A percentile compares a stretch with the other conserved stretches of the same genome.
These are phyloP conservation scores for Termitomyces sp. DNA, from an alignment of 768 basidiomycete species.

Conservation along the genomic window DNA sequence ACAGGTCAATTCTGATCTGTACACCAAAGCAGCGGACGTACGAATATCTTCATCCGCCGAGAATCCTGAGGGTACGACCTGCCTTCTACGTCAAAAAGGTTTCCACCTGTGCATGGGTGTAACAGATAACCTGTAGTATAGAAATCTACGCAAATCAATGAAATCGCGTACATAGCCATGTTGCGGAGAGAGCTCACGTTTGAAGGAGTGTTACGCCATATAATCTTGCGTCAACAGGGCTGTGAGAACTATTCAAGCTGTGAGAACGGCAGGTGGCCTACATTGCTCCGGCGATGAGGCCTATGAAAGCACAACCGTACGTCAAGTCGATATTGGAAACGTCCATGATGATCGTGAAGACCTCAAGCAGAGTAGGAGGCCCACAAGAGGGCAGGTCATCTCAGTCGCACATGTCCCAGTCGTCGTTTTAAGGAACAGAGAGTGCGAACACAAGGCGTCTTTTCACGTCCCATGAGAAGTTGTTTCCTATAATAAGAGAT, in stretches of 20 bases:
- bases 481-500: not conserved
- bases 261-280: slow-evolving; percentile 18
- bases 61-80: slow-evolving; percentile 43
- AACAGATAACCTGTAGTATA: slow-evolving; percentile 39
- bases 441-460: not conserved
- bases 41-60: slow-evolving; percentile 37
- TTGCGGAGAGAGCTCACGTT: slow-evolving; percentile 27
- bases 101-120: not conserved
- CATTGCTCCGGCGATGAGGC: slow-evolving; percentile 43
- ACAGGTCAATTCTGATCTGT: no score
- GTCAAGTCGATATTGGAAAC: slow-evolving; percentile 29
- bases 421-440: slow-evolving; percentile 5
- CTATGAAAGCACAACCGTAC: slow-evolving; percentile 46
- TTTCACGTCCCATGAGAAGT: slow-evolving; percentile 1
- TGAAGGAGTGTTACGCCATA: slow-evolving; percentile 49
- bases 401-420: not conserved
- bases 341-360: slow-evolving; percentile 12
- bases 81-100: not conserved
- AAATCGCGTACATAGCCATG: no score
- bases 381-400: not conserved
- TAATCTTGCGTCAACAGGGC: slow-evolving; percentile 26
- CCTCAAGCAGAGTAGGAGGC: not conserved
- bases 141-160: slow-evolving; percentile 27
- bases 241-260: no score
- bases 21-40: slow-evolving; percentile 17